Conservation (phyloP, 2,329 filamentous ascomycete genomes). For the Colletotrichum orchidophilum region DNA sequence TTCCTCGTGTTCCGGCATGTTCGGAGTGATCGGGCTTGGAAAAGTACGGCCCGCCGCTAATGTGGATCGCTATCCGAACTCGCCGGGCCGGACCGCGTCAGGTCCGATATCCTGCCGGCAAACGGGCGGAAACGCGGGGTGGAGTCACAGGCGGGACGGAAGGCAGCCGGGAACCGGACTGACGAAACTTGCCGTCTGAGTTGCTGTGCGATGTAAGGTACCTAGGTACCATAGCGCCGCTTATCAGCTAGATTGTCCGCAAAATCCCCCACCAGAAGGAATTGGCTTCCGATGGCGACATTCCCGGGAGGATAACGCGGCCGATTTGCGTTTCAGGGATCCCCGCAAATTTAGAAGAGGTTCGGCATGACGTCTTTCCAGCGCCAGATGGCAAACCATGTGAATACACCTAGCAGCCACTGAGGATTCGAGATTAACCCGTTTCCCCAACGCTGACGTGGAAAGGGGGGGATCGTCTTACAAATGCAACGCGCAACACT, state of each 20-base stretch:
- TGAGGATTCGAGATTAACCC: neutral
- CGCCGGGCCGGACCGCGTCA: neutral
- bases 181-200: neutral
- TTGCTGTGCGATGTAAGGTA: too few species aligned
- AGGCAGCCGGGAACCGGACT: too few species aligned
- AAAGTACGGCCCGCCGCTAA: neutral
- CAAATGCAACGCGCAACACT: conserved; percentile 1
- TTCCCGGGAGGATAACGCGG: conserved; percentile 11
- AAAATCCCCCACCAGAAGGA: neutral
- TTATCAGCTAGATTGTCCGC: neutral
- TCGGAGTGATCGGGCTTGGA: neutral
- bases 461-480: neutral
- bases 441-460: neutral
- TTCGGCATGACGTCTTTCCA: conserved; percentile 20
- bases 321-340: conserved; percentile 16
- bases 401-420: neutral
- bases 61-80: neutral
- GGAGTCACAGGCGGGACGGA: neutral
- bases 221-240: too few species aligned
- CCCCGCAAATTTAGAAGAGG: conserved; percentile 13
- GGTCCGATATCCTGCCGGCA: too few species aligned
- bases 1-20: neutral
- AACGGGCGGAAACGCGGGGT: neutral
- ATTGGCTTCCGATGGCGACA: conserved; percentile 23
- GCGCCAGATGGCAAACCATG: neutral